Evolutionary conservation across 192 early-diverging fungal genomes (phyloP), one percentile per base, ranked within the genome.

Genomic region (Pilaira anomala): DNA sequence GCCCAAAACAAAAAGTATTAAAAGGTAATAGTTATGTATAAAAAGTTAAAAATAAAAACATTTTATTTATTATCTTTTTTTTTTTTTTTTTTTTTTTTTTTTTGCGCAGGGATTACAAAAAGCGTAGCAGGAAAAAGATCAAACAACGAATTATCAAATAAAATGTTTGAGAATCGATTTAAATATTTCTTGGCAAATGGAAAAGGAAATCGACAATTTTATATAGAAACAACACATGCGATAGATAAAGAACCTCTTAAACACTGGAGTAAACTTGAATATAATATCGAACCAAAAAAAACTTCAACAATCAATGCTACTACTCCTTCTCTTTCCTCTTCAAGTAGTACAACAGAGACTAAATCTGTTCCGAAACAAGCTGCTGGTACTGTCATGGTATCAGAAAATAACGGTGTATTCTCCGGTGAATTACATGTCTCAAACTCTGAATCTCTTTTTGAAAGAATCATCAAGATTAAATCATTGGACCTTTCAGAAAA

Each of bases 161-260:
- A 30, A 7, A 30, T 57, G 40, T 66, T 75, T 42, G 68, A 75
- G 22, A 21, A 66, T 33, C 57, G 68, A 30, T 62, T 69, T 19
- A 58, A 57, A 18, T 75, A 75, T 29, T 85, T 85, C 52, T 49
- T 85, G 9, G 75, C 83, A 21, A 82, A 67, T 24, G 82, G 80
- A 40, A 75, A 76, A 0, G 68, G 75, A 28, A 73, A 78, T 30
- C 72, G 72, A 53, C 28, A 48, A 0, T 85, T 82, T 44, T 65
- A 45, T 3, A 77, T 77, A 0, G 87, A 85, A 3, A 40, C 80
- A 7, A 68, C 44, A 4, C 44, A 46, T 46, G 44, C 18, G 13
- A 4, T 46, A 46, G 44, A 46, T 46, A 13, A 14, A 46, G 16
- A 46, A 2, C 16, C 7, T 46, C 13, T 46, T 14, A 46, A 9